Evolutionary conservation across 2,329 filamentous ascomycete species (phyloP).

Genomic region (Thyridium curvatum): DNA sequence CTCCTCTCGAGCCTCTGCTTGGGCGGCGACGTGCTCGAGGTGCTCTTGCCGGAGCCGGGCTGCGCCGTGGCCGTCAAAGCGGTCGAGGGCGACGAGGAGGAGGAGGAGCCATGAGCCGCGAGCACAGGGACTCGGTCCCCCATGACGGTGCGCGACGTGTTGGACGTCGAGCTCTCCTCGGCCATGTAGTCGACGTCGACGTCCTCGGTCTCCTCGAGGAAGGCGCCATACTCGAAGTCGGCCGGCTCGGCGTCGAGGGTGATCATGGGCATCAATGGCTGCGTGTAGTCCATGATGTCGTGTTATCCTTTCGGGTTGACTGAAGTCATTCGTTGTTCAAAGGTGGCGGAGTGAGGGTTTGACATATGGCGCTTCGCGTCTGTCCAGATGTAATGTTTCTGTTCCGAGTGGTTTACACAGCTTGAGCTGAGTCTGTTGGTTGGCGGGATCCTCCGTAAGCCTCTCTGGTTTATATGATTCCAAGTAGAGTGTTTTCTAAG

Average conservation of each 20-base stretch:
- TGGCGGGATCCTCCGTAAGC: no score
- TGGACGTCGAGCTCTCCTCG: constrained; percentile 17
- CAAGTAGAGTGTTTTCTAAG: no score
- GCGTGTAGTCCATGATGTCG: constrained; percentile 2
- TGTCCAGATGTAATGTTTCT: no score
- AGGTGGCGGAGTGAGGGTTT: no score
- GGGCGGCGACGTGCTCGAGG: not conserved
- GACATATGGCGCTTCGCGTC: no score
- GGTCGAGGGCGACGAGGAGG: constrained; percentile 1
- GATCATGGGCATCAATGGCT: constrained; percentile 13
- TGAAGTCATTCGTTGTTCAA: no score
- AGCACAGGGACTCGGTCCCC: not conserved
- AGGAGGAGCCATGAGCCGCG: not conserved
- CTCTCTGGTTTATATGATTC: no score
- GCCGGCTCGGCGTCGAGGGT: constrained; percentile 18
- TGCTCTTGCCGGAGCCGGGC: constrained; percentile 6
- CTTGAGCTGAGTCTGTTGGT: no score
- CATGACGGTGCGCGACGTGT: constrained; percentile 19
- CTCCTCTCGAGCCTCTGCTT: constrained; percentile 44
- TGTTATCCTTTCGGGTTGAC: not conserved
- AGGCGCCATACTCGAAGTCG: constrained; percentile 31
- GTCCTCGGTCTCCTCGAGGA: constrained; percentile 23
- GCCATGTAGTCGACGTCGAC: constrained; percentile 15
- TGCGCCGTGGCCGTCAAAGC: not conserved
- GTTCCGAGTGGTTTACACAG: no score